phyloP scores from a whole-genome alignment of 177 flowering plant genomes.

The Tripterygium wilfordii region DNA sequence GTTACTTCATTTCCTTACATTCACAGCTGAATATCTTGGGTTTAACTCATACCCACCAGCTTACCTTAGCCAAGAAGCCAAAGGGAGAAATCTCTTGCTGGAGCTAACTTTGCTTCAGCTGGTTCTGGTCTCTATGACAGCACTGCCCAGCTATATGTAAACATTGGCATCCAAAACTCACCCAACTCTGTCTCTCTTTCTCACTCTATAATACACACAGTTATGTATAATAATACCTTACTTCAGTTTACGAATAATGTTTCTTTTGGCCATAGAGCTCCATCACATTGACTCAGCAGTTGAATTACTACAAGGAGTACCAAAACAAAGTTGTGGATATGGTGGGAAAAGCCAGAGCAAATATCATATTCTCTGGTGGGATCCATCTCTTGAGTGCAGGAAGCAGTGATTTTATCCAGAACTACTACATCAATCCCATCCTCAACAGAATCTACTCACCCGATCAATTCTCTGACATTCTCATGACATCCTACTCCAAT shows the following conservation, averaged over 20 bases:
- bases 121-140: constrained; percentile 67
- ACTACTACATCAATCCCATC: constrained; percentile 78
- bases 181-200: constrained; percentile 9
- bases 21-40: constrained; percentile 80
- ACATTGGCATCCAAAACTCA: background rate
- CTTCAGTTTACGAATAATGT: too few species aligned
- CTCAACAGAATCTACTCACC: constrained; percentile 42
- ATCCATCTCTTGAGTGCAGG: constrained; percentile 84
- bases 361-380: constrained; percentile 49
- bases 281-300: constrained; percentile 60
- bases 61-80: constrained; percentile 66
- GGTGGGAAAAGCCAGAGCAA: constrained; percentile 55
- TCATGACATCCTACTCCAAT: constrained; percentile 47
- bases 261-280: constrained; percentile 43
- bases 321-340: constrained; percentile 41
- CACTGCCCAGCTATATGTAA: constrained; percentile 71
- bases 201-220: background rate
- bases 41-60: constrained; percentile 82
- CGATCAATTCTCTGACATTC: constrained; percentile 61
- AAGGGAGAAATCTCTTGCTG: constrained; percentile 49
- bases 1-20: constrained; percentile 6
- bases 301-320: constrained; percentile 65
- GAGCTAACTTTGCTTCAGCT: constrained; percentile 92
- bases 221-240: too few species aligned
- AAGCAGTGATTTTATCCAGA: constrained; percentile 86